These are phyloP conservation scores for Pachyrhizus erosus DNA, from an alignment of 306 rosid genomes.

Conservation along the genomic window DNA sequence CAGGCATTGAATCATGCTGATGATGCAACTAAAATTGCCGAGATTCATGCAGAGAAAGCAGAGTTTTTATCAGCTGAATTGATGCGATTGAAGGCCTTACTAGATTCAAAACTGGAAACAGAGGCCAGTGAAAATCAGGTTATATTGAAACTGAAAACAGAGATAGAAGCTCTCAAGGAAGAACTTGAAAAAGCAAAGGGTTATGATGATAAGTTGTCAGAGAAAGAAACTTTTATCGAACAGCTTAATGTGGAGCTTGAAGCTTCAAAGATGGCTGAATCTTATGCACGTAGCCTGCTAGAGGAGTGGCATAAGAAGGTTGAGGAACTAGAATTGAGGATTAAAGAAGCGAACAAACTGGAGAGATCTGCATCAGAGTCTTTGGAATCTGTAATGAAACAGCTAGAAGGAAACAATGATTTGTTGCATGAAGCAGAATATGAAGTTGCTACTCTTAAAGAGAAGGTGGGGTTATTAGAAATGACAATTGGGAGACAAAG, in stretches of 20 bases:
- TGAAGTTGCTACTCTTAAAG: constrained; percentile 73
- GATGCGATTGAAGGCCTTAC: constrained; percentile 64
- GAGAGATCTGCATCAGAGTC: constrained; percentile 94
- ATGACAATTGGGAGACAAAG: constrained; percentile 78
- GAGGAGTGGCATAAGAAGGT: constrained; percentile 79
- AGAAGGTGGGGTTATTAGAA: constrained; percentile 82
- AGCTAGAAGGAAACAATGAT: constrained; percentile 79
- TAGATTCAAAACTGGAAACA: constrained; percentile 72
- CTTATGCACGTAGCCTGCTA: constrained; percentile 68
- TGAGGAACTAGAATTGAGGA: constrained; percentile 69
- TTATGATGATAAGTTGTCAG: constrained; percentile 61
- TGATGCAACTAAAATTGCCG: constrained; percentile 87
- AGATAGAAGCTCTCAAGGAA: constrained; percentile 67
- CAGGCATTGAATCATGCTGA: constrained; percentile 88
- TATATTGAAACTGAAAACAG: constrained; percentile 62
- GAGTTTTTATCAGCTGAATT: constrained; percentile 78
- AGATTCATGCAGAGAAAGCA: constrained; percentile 81
- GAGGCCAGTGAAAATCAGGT: constrained; percentile 64
- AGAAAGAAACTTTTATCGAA: constrained; percentile 73
- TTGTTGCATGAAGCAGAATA: constrained; percentile 80
- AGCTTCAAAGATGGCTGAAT: constrained; percentile 88
- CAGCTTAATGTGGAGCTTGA: constrained; percentile 87
- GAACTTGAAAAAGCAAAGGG: constrained; percentile 66
- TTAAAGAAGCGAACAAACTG: constrained; percentile 69
- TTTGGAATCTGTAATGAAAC: constrained; percentile 81